Conservation (phyloP, 1,284 basidiomycete genomes). For the Ganoderma leucocontextum region DNA sequence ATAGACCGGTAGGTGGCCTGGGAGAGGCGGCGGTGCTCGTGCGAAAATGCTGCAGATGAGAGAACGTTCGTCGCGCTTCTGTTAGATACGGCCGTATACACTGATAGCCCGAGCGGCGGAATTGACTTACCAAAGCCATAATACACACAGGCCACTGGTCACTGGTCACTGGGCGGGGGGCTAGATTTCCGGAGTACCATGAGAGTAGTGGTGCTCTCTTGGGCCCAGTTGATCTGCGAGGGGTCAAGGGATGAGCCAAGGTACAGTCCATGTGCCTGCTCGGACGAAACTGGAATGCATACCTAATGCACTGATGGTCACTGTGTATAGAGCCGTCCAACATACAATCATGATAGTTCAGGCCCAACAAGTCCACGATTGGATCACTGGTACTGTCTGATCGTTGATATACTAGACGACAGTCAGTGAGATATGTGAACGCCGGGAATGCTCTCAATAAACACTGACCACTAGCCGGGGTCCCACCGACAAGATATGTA, state of each 20-base stretch:
- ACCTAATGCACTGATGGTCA: slow-evolving; percentile 15
- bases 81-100: slow-evolving; percentile 18
- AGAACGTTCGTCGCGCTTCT: slow-evolving; percentile 33
- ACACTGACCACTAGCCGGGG: neutral
- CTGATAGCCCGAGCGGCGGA: slow-evolving; percentile 5
- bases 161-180: neutral
- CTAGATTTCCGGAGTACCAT: neutral
- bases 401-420: slow-evolving; percentile 24
- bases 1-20: slow-evolving; percentile 12
- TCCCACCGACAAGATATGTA: slow-evolving; percentile 6
- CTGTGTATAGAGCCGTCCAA: slow-evolving; percentile 22
- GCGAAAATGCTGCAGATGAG: slow-evolving; percentile 29
- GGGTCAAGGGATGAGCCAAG: slow-evolving; percentile 1
- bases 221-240: slow-evolving; percentile 1
- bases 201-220: neutral
- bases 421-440: slow-evolving; percentile 17
- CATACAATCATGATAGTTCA: slow-evolving; percentile 27
- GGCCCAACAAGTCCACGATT: slow-evolving; percentile 21
- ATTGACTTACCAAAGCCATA: neutral
- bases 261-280: slow-evolving; percentile 11
- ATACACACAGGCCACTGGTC: neutral
- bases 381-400: slow-evolving; percentile 12
- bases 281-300: slow-evolving; percentile 6
- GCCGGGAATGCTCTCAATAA: slow-evolving; percentile 6
- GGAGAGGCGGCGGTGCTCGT: slow-evolving; percentile 31